A percentile compares a stretch with the other conserved stretches of the same genome.
Evolutionary conservation across 2,329 filamentous ascomycete species (phyloP).

Genomic region (Lecanosticta acicola): DNA sequence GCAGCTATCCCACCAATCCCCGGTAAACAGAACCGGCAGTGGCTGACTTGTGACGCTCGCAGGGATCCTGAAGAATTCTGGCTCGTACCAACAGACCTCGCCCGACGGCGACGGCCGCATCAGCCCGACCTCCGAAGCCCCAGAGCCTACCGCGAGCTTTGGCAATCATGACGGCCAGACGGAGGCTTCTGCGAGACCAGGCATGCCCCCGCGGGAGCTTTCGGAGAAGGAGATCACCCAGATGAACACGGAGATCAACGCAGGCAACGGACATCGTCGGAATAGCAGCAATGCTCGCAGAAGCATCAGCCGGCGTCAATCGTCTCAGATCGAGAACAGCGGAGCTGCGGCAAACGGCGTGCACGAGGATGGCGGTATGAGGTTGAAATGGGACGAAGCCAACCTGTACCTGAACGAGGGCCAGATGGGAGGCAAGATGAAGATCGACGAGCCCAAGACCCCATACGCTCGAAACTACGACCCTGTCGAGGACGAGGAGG

Average conservation of each 20-base stretch:
- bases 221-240: slow-evolving; percentile 85
- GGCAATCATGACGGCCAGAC: slow-evolving; percentile 26
- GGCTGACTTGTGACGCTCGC: slow-evolving; percentile 7
- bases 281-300: slow-evolving; percentile 69
- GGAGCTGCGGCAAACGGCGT: slow-evolving; percentile 13
- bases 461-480: slow-evolving; percentile 92
- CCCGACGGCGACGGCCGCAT: slow-evolving; percentile 40
- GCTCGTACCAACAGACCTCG: slow-evolving; percentile 56
- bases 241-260: slow-evolving; percentile 91
- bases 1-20: slow-evolving; percentile 5
- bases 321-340: slow-evolving; percentile 35
- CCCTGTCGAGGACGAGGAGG: slow-evolving; percentile 79
- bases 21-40: slow-evolving; percentile 2
- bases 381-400: slow-evolving; percentile 96
- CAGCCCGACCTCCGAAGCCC: slow-evolving; percentile 39
- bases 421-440: slow-evolving; percentile 93
- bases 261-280: slow-evolving; percentile 70
- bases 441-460: slow-evolving; percentile 97
- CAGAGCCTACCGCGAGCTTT: slow-evolving; percentile 25
- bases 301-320: slow-evolving; percentile 67
- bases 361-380: slow-evolving; percentile 59
- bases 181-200: slow-evolving; percentile 34
- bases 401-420: slow-evolving; percentile 97
- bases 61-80: slow-evolving; percentile 93
- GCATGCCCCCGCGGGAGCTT: slow-evolving; percentile 45